Evolutionary conservation across 139 green algal genomes (phyloP), one percentile per base, ranked within the genome.

Genomic region (Chlorella sp.): DNA sequence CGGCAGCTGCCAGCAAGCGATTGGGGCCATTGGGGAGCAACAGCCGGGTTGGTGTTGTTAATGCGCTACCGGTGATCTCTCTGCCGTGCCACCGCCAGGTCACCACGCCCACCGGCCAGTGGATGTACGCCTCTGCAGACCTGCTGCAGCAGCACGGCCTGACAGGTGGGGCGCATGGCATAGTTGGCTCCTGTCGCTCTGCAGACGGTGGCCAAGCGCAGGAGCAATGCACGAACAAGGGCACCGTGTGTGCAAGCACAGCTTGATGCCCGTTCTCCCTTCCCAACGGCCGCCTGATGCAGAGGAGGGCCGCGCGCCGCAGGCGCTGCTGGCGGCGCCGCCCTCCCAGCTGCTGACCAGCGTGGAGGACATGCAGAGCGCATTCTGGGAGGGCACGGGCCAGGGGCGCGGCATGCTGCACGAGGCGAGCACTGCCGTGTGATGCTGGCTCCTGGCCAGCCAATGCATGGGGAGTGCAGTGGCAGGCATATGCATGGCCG

Each of bases 41-140:
- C n/a, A n/a, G n/a, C n/a, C n/a, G n/a, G n/a, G n/a, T n/a, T n/a
- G n/a, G n/a, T n/a, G n/a, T n/a, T n/a, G n/a, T n/a, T n/a, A n/a
- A n/a, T n/a, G n/a, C n/a, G n/a, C n/a, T n/a, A n/a, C n/a, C n/a
- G n/a, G n/a, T n/a, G n/a, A n/a, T n/a, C n/a, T n/a, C n/a, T n/a
- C n/a, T n/a, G n/a, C n/a, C n/a, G n/a, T n/a, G n/a, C n/a, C n/a
- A n/a, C n/a, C n/a, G n/a, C n/a, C 93, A 89, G 41, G 80, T 89
- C 1, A 89, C 85, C 32, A 87, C 85, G 1, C 85, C 85, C 1
- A 26, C 80, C 14, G 85, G 85, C 7, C 85, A 89, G 73, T 75
- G 86, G 80, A 41, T 76, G 22, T 89, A 89, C 46, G 85, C 85
- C 32, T 74, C 69, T 13, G 14, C 70, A 16, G 79, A 60, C 30